Evolutionary conservation across 768 basidiomycete genomes (phyloP).

Genomic region (Tulasnella sp.): DNA sequence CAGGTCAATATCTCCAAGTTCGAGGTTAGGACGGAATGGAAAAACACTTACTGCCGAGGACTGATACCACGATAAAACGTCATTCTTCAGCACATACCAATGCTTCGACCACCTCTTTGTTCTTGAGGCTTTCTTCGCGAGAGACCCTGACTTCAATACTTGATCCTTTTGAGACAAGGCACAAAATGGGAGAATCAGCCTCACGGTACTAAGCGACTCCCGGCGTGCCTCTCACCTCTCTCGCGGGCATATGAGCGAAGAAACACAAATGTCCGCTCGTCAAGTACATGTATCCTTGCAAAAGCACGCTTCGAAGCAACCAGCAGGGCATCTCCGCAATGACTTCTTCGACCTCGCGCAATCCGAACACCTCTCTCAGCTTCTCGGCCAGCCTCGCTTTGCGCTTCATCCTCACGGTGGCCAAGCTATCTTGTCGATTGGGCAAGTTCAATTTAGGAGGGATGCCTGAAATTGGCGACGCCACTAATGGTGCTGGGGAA

Average conservation of each 20-base stretch:
- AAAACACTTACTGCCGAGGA: constrained; percentile 72
- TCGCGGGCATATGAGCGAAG: constrained; percentile 90
- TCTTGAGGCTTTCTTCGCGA: constrained; percentile 84
- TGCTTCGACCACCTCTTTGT: constrained; percentile 93
- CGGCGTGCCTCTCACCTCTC: constrained; percentile 61
- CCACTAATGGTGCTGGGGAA: neutral
- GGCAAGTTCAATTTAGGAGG: constrained; percentile 8
- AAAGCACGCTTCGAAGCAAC: constrained; percentile 83
- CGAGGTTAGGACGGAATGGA: neutral
- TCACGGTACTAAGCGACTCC: neutral
- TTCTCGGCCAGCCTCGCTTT: constrained; percentile 81
- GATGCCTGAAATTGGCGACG: constrained; percentile 21
- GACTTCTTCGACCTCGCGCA: constrained; percentile 82
- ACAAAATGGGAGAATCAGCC: neutral
- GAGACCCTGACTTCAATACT: constrained; percentile 86
- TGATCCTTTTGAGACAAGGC: constrained; percentile 64
- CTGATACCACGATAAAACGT: constrained; percentile 95
- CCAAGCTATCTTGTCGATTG: constrained; percentile 63
- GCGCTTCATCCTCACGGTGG: constrained; percentile 70
- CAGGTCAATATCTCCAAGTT: neutral
- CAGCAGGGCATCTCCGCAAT: constrained; percentile 92
- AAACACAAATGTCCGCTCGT: constrained; percentile 94
- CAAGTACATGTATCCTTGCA: constrained; percentile 97
- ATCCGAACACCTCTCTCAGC: constrained; percentile 82
- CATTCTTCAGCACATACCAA: constrained; percentile 97